Base-by-base conservation (phyloP, 1,139 yeast genomes). In the Suhomyces taliae region DNA sequence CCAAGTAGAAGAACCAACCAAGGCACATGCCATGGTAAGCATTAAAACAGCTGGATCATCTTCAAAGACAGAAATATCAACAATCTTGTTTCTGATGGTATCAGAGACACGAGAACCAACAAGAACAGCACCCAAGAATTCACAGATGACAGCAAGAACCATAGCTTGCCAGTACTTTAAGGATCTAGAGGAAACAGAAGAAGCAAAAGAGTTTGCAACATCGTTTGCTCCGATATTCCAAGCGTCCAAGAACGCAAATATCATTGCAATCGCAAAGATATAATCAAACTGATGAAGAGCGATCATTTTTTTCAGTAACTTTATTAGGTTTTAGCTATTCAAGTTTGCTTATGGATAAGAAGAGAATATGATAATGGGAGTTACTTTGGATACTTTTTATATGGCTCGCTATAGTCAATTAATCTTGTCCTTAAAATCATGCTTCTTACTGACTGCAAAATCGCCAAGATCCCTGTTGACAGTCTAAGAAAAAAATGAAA, bases 151-250 rank as follows among this genome's bases (percentile, higher is more conserved):
- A 0, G 89, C 89, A 43, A 85, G 66, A 34, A 83, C 54, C 86
- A 83, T 82, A 26, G 90, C 91, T 65, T 86, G 93, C 81, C 87
- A 81, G 63, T 84, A 84, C 47, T 79, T 79, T 52, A 86, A 69
- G 26, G 90, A 79, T 56, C 87, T 70, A 10, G 91, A 83, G 6
- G 90, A 82, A 1, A 50, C 49, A 3, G 88, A 81, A 2, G 90
- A 83, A 1, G 91, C 87, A 61, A 84, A 86, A 4, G 93, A 85
- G 69, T 87, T 86, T 35, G 93, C 87, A 49, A 85, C 90, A 73
- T 86, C 93, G 61, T 87, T 86, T 38, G 93, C 95, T 46, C 95
- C 95, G 57, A 85, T 86, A 62, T 84, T 84, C 78, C 83, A 86
- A n/a, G 91, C 91, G 66, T 85, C 90, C 58, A 85, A 72, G 72